Conservation (phyloP, 305 asterid species). For the Striga hermonthica region DNA sequence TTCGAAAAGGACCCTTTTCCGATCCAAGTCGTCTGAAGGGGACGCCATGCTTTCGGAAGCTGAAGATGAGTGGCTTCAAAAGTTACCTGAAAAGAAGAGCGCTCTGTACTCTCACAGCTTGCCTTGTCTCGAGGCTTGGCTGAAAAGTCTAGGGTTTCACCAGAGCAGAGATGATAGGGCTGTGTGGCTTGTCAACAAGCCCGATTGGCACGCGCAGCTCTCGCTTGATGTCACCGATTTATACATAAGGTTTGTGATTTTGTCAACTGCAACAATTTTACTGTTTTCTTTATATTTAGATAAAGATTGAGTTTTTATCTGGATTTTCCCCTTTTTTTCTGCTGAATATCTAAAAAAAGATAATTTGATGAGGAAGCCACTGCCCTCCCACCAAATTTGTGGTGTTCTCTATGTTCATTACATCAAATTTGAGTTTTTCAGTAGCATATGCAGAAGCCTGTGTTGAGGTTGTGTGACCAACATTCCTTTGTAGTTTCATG, state of each 20-base stretch:
- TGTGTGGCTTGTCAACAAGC: slow-evolving; percentile 76
- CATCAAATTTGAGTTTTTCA: no score
- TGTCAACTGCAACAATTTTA: neutral
- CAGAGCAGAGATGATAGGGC: slow-evolving; percentile 90
- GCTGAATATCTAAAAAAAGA: no score
- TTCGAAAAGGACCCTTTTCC: slow-evolving; percentile 35
- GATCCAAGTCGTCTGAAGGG: slow-evolving; percentile 47
- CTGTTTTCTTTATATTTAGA: neutral
- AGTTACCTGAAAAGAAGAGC: slow-evolving; percentile 79
- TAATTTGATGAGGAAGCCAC: no score
- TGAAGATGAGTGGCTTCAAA: slow-evolving; percentile 81
- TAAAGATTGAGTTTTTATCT: no score
- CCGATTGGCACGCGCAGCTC: slow-evolving; percentile 83
- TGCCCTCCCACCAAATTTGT: no score
- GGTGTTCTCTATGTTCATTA: no score
- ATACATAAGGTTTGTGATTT: slow-evolving; percentile 56
- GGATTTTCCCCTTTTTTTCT: no score
- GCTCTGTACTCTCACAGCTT: slow-evolving; percentile 87
- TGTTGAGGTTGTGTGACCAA: no score
- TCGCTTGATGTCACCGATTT: slow-evolving; percentile 86
- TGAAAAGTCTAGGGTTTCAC: slow-evolving; percentile 65
- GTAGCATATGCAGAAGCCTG: no score
- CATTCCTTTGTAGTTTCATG: no score
- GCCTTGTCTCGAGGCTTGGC: slow-evolving; percentile 94
- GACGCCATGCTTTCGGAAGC: slow-evolving; percentile 47